Evolutionary conservation across 371 early-diverging fungal species (phyloP).

Genomic region (Mucor saturninus): DNA sequence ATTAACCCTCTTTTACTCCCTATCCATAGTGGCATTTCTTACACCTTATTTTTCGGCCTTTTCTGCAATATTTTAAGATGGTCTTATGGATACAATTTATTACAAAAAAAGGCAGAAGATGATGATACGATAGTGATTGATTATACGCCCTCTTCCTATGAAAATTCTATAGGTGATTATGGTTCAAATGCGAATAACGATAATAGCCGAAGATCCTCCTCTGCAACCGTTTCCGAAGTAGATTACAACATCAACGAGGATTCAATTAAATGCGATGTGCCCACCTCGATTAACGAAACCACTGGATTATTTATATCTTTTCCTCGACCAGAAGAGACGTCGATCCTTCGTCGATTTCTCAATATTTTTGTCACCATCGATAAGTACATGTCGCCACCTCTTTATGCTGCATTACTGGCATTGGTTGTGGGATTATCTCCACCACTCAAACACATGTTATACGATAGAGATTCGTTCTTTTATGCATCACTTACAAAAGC

Average conservation of each 20-base stretch:
- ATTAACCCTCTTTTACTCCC: constrained; percentile 29
- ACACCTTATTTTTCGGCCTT: constrained; percentile 75
- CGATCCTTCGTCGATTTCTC: too few species aligned
- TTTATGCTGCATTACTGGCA: constrained; percentile 64
- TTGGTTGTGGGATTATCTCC: constrained; percentile 62
- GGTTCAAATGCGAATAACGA: constrained; percentile 1
- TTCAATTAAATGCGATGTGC: too few species aligned
- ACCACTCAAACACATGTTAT: constrained; percentile 55
- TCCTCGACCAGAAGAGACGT: too few species aligned
- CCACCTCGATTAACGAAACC: neutral
- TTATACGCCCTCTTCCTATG: too few species aligned
- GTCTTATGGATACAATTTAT: constrained; percentile 74
- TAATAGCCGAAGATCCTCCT: constrained; percentile 1
- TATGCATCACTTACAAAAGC: constrained; percentile 65
- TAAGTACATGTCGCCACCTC: constrained; percentile 64
- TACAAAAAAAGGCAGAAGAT: constrained; percentile 39
- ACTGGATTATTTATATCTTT: constrained; percentile 1
- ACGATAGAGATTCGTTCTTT: constrained; percentile 52
- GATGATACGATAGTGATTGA: neutral
- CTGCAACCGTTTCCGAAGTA: constrained; percentile 1
- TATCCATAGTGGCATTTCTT: constrained; percentile 68
- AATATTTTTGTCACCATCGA: constrained; percentile 12
- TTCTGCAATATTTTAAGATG: constrained; percentile 77
- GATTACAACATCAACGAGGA: too few species aligned
- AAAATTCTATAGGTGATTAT: neutral